Conservation (phyloP, 345 rosid species). For the Hibiscus syriacus region DNA sequence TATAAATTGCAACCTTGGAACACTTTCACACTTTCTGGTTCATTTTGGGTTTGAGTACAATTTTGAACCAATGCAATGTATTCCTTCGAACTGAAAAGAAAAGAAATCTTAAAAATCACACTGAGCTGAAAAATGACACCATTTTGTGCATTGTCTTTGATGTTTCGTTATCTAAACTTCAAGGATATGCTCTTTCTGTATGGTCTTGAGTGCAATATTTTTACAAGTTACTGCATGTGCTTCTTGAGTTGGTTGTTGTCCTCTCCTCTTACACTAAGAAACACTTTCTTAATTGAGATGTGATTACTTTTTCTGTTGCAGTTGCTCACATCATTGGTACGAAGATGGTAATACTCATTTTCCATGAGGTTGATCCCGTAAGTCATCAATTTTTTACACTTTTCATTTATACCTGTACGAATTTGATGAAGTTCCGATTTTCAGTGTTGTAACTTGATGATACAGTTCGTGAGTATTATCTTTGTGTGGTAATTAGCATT, state of each 20-base stretch:
- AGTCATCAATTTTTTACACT: not conserved
- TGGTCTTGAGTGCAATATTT: not conserved
- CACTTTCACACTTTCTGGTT: not conserved
- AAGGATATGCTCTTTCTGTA: not conserved
- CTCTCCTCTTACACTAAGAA: not conserved
- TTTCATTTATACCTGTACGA: not conserved
- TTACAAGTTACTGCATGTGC: not conserved
- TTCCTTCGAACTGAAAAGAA: not conserved
- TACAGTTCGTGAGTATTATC: not conserved
- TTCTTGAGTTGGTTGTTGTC: not conserved
- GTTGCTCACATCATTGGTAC: constrained; percentile 73
- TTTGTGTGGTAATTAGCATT: not conserved
- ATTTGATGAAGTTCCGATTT: not conserved
- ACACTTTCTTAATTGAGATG: too few relatives aligned
- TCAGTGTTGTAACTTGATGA: not conserved
- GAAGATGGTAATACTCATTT: constrained; percentile 52
- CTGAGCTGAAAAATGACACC: not conserved
- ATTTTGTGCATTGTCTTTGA: not conserved
- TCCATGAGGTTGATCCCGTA: not conserved
- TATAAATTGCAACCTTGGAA: too few relatives aligned
- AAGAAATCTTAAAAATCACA: not conserved
- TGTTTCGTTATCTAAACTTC: not conserved
- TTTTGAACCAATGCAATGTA: not conserved
- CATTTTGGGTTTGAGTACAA: not conserved
- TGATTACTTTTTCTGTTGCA: constrained; percentile 28